phyloP scores from a whole-genome alignment of 805 yeast genomes.

The Candida coleopterorum region DNA sequence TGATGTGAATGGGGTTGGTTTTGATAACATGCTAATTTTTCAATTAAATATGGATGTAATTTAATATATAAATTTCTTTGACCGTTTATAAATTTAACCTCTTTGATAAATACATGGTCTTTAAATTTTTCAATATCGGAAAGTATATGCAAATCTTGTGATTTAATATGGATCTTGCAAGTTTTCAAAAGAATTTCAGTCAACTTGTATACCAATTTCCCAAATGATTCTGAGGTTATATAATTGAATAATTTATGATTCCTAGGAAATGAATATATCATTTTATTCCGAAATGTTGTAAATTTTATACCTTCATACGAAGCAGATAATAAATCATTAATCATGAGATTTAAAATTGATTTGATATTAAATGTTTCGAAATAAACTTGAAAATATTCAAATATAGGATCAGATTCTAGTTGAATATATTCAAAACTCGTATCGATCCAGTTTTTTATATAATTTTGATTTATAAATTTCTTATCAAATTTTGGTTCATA shows the following conservation, averaged over 20 bases:
- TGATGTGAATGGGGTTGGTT: constrained; percentile 8
- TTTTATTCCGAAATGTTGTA: constrained; percentile 1
- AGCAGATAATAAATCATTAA: constrained; percentile 1
- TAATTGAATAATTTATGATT: constrained; percentile 3
- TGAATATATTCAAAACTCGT: not conserved
- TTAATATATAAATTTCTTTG: not conserved
- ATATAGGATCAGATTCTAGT: not conserved
- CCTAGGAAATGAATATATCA: constrained; percentile 4
- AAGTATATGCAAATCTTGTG: too few species aligned
- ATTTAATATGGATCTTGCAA: constrained; percentile 4
- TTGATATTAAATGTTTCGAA: constrained; percentile 4
- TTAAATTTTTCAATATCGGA: not conserved
- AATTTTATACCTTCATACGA: constrained; percentile 6
- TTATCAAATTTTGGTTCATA: not conserved
- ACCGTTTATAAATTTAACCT: not conserved
- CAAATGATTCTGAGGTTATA: constrained; percentile 6
- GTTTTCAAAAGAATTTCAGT: constrained; percentile 8
- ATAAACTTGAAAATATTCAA: constrained; percentile 3
- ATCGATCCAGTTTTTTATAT: not conserved
- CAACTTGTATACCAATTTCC: constrained; percentile 7
- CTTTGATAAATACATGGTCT: not conserved
- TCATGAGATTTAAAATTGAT: constrained; percentile 5
- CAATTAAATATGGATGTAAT: constrained; percentile 16
- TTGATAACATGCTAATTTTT: not conserved
- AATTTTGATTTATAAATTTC: not conserved